Evolutionary conservation across 2,329 filamentous ascomycete genomes (phyloP).

Genomic region (Sporothrix phasma): DNA sequence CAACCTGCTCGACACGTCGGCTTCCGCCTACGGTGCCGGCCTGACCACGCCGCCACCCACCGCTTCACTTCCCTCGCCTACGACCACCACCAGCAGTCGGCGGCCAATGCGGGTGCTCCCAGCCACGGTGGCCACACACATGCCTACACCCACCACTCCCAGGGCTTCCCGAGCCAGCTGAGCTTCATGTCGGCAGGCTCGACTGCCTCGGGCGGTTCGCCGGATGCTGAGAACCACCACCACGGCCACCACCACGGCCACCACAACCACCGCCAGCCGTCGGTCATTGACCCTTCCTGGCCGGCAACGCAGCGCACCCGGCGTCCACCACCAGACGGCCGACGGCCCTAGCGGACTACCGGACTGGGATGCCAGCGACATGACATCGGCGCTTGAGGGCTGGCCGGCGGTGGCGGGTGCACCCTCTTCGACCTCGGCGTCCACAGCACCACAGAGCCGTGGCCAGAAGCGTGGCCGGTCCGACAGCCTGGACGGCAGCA

Average conservation of each 20-base stretch:
- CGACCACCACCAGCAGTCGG: constrained; percentile 11
- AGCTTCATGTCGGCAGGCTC: constrained; percentile 30
- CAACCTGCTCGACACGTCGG: constrained; percentile 36
- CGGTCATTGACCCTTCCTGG: constrained; percentile 24
- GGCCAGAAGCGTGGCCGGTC: constrained; percentile 27
- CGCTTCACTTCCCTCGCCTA: constrained; percentile 41
- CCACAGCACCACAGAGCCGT: constrained; percentile 11
- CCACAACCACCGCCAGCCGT: constrained; percentile 16
- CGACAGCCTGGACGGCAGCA: constrained; percentile 24
- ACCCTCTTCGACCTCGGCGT: constrained; percentile 7
- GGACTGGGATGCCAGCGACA: constrained; percentile 20
- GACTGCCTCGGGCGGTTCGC: constrained; percentile 15
- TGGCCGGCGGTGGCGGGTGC: constrained; percentile 12
- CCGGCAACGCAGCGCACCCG: constrained; percentile 12
- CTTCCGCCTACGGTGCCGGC: constrained; percentile 35
- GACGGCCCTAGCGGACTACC: constrained; percentile 14
- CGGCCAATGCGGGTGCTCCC: not conserved
- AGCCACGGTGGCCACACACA: constrained; percentile 4
- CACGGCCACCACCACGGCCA: constrained; percentile 13
- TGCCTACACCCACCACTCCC: constrained; percentile 16
- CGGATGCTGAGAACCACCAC: constrained; percentile 22
- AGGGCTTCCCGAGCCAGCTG: constrained; percentile 26
- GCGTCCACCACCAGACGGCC: not conserved
- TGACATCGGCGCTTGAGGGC: constrained; percentile 17
- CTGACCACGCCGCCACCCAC: constrained; percentile 49